Percentiles rank a stretch among this genome's conserved stretches.
These are phyloP conservation scores for Trametes cubensis DNA, from an alignment of 768 basidiomycete genomes.

Conservation along the genomic window DNA sequence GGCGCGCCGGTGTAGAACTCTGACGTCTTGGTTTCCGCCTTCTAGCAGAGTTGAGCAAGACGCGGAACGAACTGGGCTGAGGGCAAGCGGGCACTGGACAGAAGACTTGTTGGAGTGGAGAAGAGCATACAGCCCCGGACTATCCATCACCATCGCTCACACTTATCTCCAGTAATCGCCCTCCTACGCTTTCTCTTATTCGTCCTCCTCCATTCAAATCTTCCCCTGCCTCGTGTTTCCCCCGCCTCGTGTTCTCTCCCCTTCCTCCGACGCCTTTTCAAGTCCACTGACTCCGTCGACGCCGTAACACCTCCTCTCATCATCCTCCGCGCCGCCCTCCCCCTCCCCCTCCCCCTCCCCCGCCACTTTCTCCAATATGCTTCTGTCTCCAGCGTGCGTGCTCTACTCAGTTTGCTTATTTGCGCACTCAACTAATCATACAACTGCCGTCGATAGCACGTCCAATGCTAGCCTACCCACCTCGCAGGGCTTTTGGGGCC, in stretches of 20 bases:
- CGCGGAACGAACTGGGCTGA: neutral
- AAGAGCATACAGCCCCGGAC: slow-evolving; percentile 13
- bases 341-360: slow-evolving; percentile 21
- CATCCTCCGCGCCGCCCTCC: slow-evolving; percentile 3
- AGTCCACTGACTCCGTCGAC: slow-evolving; percentile 6
- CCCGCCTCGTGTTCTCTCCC: slow-evolving; percentile 23
- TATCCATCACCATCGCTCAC: slow-evolving; percentile 24
- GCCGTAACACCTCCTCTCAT: neutral
- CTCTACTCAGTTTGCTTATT: slow-evolving; percentile 29
- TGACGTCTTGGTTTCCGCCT: neutral
- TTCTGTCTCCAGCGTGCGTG: slow-evolving; percentile 79
- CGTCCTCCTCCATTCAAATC: slow-evolving; percentile 13
- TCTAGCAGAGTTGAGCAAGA: neutral
- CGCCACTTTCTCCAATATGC: slow-evolving; percentile 49
- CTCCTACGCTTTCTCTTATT: slow-evolving; percentile 11
- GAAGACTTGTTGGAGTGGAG: neutral
- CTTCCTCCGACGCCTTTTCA: slow-evolving; percentile 11
- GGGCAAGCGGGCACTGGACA: neutral
- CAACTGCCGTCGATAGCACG: slow-evolving; percentile 47
- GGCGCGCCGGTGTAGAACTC: too few species aligned
- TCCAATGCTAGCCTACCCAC: slow-evolving; percentile 62
- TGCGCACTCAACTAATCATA: slow-evolving; percentile 39
- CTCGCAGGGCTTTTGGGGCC: slow-evolving; percentile 54
- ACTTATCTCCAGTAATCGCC: slow-evolving; percentile 22
- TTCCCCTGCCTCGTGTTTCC: slow-evolving; percentile 34